These are phyloP conservation scores for Candolleomyces efflorescens DNA, from an alignment of 768 basidiomycete species.

Conservation along the genomic window DNA sequence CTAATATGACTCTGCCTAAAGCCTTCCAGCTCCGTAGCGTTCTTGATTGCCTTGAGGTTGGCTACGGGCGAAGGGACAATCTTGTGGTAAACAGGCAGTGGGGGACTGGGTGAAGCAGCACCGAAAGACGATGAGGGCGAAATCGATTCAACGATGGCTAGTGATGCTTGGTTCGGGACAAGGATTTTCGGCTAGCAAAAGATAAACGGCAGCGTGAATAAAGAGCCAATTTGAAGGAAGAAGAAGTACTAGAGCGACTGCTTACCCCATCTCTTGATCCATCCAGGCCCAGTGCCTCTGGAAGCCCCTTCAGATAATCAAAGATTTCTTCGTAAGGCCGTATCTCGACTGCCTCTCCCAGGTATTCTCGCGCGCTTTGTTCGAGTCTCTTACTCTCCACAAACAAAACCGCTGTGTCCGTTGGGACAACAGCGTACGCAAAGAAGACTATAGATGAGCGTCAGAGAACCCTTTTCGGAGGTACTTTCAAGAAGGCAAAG, in stretches of 20 bases:
- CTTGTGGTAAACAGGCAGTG: constrained; percentile 7
- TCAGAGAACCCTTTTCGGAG: too few relatives aligned
- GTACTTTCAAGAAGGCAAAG: background rate
- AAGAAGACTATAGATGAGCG: constrained; percentile 67
- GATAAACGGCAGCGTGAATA: too few relatives aligned
- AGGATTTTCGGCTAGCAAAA: constrained; percentile 55
- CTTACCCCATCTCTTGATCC: constrained; percentile 26
- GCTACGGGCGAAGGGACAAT: constrained; percentile 65
- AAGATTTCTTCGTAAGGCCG: constrained; percentile 69
- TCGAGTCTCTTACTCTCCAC: constrained; percentile 53
- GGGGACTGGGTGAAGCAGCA: background rate
- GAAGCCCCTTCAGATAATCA: constrained; percentile 52
- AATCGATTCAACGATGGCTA: constrained; percentile 79
- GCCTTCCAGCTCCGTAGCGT: constrained; percentile 76
- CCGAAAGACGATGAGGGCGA: background rate
- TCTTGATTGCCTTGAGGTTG: constrained; percentile 80
- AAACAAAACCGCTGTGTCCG: constrained; percentile 60
- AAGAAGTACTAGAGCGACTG: background rate
- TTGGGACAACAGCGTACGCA: constrained; percentile 78
- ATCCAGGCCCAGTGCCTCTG: constrained; percentile 25
- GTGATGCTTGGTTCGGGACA: constrained; percentile 70
- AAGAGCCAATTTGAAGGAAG: too few relatives aligned
- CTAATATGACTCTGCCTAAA: constrained; percentile 87
- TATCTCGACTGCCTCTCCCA: constrained; percentile 62
- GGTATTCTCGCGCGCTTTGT: constrained; percentile 35